A percentile compares a stretch with the other conserved stretches of the same genome.
Evolutionary conservation across 306 rosid species (phyloP).

Genomic region (Lotus japonicus): DNA sequence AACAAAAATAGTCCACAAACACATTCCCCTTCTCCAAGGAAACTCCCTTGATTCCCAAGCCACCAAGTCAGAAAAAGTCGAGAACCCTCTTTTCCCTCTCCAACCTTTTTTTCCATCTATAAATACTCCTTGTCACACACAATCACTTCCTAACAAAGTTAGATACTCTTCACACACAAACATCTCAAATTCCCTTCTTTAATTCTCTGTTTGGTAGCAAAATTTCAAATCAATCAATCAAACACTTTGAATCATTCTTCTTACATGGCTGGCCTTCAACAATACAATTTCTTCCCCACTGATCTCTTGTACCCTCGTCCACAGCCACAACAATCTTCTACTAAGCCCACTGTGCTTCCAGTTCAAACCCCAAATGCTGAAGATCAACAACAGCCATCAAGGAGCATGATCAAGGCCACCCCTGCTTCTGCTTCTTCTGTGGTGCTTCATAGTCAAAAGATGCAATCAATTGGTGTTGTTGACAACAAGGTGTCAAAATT

Average conservation of each 20-base stretch:
- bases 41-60: constrained; percentile 21
- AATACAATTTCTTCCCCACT: constrained; percentile 64
- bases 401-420: not conserved
- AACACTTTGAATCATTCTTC: not conserved
- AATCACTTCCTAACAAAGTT: not conserved
- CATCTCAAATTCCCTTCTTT: not conserved
- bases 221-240: no score
- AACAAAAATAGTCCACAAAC: not conserved
- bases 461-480: not conserved
- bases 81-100: not conserved
- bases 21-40: constrained; percentile 18
- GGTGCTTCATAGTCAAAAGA: not conserved
- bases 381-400: constrained; percentile 11
- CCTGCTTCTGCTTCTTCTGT: constrained; percentile 15
- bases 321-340: constrained; percentile 25
- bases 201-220: not conserved
- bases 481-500: not conserved
- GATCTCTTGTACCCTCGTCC: constrained; percentile 57
- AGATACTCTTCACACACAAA: not conserved
- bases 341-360: constrained; percentile 20
- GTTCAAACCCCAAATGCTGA: constrained; percentile 1
- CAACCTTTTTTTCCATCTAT: constrained; percentile 1
- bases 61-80: not conserved
- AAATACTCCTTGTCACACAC: not conserved
- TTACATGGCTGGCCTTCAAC: constrained; percentile 80